Percentiles rank a stretch among this genome's conserved stretches.
Evolutionary conservation across 78 protist species (phyloP).

Genomic region (Mastigamoeba balamuthi): DNA sequence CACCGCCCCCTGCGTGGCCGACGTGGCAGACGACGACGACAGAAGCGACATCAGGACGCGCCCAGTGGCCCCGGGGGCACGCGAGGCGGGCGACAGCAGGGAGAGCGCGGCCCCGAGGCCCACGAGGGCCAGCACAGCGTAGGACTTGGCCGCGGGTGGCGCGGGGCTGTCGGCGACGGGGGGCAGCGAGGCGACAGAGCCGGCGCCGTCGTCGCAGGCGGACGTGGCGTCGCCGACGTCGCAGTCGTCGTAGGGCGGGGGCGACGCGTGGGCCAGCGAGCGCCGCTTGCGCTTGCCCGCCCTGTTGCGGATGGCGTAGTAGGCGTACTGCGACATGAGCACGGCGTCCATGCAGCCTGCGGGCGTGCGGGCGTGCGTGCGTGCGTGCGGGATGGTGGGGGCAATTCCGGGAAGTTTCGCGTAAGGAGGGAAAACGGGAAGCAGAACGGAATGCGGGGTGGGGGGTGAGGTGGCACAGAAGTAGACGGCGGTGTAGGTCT

Average conservation of each 20-base stretch:
- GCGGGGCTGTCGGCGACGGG: not conserved
- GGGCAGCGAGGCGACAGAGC: not conserved
- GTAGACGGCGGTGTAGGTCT: slow-evolving; percentile 9
- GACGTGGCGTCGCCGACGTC: too few relatives aligned
- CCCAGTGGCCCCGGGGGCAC: too few relatives aligned
- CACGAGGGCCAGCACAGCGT: not conserved
- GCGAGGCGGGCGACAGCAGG: not conserved
- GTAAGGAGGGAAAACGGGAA: too few relatives aligned
- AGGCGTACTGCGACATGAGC: not conserved
- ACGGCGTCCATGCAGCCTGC: slow-evolving; percentile 3
- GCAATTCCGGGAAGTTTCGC: too few relatives aligned
- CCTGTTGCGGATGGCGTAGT: not conserved
- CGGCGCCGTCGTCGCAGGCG: not conserved
- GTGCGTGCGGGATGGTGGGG: too few relatives aligned
- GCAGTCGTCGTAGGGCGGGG: not conserved
- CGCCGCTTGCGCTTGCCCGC: not conserved
- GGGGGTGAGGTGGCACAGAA: too few relatives aligned
- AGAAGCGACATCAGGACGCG: not conserved
- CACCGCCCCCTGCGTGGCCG: not conserved
- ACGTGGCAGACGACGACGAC: not conserved
- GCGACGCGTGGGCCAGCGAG: not conserved
- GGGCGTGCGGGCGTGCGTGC: too few relatives aligned
- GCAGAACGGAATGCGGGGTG: too few relatives aligned
- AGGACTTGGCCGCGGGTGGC: too few relatives aligned
- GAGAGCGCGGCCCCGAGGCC: not conserved